Evolutionary conservation across 441 rosid species (phyloP), one percentile per base, ranked within the genome.

Genomic region (Dalechampia spathulata): DNA sequence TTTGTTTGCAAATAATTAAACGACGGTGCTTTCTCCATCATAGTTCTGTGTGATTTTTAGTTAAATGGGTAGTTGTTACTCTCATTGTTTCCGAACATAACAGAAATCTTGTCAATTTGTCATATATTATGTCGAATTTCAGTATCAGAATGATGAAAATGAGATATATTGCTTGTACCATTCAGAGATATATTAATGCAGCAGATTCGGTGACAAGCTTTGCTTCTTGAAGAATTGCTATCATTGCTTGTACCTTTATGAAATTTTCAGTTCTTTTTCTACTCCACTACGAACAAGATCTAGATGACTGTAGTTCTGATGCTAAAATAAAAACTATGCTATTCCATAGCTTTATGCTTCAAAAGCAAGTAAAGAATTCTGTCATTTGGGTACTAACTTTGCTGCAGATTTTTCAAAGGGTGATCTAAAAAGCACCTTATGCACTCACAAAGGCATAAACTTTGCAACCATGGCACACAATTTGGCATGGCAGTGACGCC

Each of bases 401-500:
- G 41, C 19, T 30, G 52, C 43, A 44, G 5, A 23, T 38, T 45
- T 39, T 39, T 7, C 27, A 22, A 38, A 44, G 36, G 51, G 48
- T 59, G 41, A 63, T 55, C 46, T 14, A 42, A 61, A 30, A 30
- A 30, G 34, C 8, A 40, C 39, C 57, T 40, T 16, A 14, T 30
- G 7, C 25, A 53, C 37, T 49, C 49, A 42, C 23, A 26, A 37
- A 17, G 64, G 55, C 4, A 69, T 57, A 52, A 22, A 16, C 6
- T 45, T 49, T 51, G 67, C 7, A 37, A 28, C 28, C 11, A 40
- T 26, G 49, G 49, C 57, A 49, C 7, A 1, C 15, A 17, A 48
- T 45, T 50, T 2, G 65, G 68, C 64, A 55, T 47, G 64, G 64
- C 72, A 79, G 37, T 17, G 47, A 44, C 45, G 34, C 62, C 76